Evolutionary conservation across 1,139 yeast genomes (phyloP).

Genomic region (Meyerozyma smithsonii): DNA sequence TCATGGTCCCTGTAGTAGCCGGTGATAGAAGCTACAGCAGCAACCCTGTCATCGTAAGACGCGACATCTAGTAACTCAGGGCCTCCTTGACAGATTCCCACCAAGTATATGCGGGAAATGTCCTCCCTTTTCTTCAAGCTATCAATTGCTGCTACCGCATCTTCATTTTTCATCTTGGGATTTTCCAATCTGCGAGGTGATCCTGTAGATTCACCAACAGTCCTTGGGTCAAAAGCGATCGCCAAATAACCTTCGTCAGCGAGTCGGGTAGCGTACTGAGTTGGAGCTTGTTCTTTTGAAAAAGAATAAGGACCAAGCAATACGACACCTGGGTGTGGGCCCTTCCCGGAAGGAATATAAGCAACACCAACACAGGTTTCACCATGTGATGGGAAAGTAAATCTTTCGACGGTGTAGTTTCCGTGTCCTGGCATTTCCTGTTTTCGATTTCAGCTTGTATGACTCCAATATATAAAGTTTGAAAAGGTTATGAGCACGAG

Average conservation of each 20-base stretch:
- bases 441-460: no score
- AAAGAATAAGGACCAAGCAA: not conserved
- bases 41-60: not conserved
- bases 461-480: no score
- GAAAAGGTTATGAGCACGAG: no score
- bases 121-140: not conserved
- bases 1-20: not conserved
- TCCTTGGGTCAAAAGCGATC: not conserved
- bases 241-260: conserved; percentile 1
- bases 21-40: not conserved
- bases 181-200: not conserved
- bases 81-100: conserved; percentile 1
- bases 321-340: not conserved
- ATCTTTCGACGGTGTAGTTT: not conserved
- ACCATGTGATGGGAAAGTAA: not conserved
- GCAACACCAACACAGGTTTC: not conserved
- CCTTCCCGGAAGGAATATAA: not conserved
- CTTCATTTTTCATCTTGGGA: conserved; percentile 1
- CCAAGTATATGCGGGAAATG: not conserved
- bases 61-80: not conserved
- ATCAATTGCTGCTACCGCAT: not conserved
- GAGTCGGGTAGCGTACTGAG: conserved; percentile 1
- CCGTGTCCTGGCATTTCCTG: no score
- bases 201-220: not conserved
- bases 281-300: not conserved